Evolutionary conservation across 2,329 filamentous ascomycete species (phyloP).

Genomic region (Aspergillus quadricinctus): DNA sequence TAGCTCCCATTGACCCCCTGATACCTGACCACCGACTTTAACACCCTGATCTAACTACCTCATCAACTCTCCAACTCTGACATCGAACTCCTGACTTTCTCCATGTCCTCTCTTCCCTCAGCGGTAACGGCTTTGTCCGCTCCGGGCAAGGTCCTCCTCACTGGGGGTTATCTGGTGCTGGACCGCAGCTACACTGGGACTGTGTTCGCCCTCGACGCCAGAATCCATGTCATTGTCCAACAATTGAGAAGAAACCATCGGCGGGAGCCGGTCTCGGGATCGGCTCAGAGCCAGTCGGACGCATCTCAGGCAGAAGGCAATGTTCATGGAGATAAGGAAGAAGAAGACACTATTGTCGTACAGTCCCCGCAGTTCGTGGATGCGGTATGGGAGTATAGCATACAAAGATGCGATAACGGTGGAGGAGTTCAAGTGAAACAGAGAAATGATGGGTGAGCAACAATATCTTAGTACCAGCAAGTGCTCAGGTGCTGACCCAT

Average conservation of each 20-base stretch:
- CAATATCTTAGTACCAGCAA: background rate
- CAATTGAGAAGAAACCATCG: constrained; percentile 42
- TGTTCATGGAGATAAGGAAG: constrained; percentile 55
- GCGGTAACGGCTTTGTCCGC: constrained; percentile 66
- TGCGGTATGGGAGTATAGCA: constrained; percentile 83
- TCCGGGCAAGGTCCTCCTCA: constrained; percentile 91
- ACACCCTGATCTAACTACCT: background rate
- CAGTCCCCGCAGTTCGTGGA: constrained; percentile 86
- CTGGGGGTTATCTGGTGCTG: constrained; percentile 91
- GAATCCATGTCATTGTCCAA: constrained; percentile 59
- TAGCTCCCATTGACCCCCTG: background rate
- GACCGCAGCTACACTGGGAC: constrained; percentile 78
- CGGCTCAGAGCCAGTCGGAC: constrained; percentile 11
- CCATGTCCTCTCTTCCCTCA: constrained; percentile 7
- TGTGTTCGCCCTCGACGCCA: constrained; percentile 61
- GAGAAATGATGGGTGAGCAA: constrained; percentile 35
- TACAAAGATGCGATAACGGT: constrained; percentile 63
- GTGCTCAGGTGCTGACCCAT: constrained; percentile 6
- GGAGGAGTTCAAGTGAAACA: constrained; percentile 81
- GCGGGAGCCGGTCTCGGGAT: constrained; percentile 12
- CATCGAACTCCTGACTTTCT: background rate
- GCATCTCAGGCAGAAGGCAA: constrained; percentile 5
- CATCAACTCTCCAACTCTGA: background rate
- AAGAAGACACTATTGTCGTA: constrained; percentile 70
- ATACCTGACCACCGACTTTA: background rate